phyloP scores from a whole-genome alignment of 176 grass and related monocot genomes.

The Oryza officinalis region DNA sequence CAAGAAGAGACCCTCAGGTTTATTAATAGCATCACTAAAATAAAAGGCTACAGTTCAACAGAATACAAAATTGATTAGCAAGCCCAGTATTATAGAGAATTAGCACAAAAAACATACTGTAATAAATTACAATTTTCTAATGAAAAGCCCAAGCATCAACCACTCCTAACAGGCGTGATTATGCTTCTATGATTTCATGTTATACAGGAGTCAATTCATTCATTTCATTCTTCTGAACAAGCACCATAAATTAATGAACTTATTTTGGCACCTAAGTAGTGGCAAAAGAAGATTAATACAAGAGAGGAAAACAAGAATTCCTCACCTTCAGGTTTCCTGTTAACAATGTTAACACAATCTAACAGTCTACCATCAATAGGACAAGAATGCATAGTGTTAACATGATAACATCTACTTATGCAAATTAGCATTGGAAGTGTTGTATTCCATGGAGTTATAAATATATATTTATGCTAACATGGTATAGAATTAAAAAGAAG shows the following conservation, averaged over 20 bases:
- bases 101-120: not conserved
- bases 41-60: not conserved
- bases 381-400: slow-evolving; percentile 19
- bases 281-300: not conserved
- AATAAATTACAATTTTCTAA: slow-evolving; percentile 1
- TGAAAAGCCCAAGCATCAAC: not conserved
- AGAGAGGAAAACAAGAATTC: slow-evolving; percentile 12
- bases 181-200: not conserved
- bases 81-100: not conserved
- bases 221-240: slow-evolving; percentile 13
- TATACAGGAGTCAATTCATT: not conserved
- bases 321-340: slow-evolving; percentile 13
- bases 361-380: not conserved
- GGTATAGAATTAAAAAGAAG: not conserved
- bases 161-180: not conserved
- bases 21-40: not conserved
- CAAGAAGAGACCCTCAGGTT: not conserved
- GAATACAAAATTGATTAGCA: slow-evolving; percentile 5
- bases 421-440: not conserved
- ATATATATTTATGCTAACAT: slow-evolving; percentile 12
- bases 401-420: not conserved
- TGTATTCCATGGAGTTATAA: not conserved
- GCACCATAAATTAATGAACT: not conserved
- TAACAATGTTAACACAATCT: not conserved
- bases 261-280: not conserved